Evolutionary conservation across 371 early-diverging fungal genomes (phyloP).

Genomic region (Circinella minor): DNA sequence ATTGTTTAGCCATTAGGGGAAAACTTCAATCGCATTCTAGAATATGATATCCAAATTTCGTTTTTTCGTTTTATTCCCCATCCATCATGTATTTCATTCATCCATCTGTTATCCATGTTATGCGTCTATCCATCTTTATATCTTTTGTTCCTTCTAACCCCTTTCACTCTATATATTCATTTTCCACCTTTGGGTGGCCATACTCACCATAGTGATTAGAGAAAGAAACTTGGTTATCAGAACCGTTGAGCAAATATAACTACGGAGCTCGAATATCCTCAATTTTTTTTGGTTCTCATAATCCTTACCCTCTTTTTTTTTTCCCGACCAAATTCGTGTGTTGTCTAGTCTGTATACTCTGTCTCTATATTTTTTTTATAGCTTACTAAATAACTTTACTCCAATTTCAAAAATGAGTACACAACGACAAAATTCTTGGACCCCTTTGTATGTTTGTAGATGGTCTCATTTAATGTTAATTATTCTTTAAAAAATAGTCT

Average conservation of each 20-base stretch:
- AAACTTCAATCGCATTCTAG: neutral
- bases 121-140: constrained; percentile 17
- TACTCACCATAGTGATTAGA: constrained; percentile 25
- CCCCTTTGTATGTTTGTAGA: neutral
- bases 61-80: neutral
- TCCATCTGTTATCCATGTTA: neutral
- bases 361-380: too few relatives aligned
- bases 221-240: neutral
- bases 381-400: too few relatives aligned
- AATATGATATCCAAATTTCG: neutral
- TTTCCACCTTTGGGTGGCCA: constrained; percentile 7
- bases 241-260: neutral
- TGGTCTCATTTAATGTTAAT: neutral
- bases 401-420: neutral
- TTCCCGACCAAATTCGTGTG: neutral
- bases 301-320: neutral
- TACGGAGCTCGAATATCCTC: neutral
- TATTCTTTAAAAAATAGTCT: neutral
- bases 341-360: neutral
- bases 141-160: constrained; percentile 1
- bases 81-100: neutral
- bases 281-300: too few relatives aligned
- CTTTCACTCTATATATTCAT: neutral
- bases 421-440: neutral
- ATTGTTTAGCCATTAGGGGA: neutral